These are phyloP conservation scores for Dittrichia graveolens DNA, from an alignment of 129 eudicot genomes.

Conservation along the genomic window DNA sequence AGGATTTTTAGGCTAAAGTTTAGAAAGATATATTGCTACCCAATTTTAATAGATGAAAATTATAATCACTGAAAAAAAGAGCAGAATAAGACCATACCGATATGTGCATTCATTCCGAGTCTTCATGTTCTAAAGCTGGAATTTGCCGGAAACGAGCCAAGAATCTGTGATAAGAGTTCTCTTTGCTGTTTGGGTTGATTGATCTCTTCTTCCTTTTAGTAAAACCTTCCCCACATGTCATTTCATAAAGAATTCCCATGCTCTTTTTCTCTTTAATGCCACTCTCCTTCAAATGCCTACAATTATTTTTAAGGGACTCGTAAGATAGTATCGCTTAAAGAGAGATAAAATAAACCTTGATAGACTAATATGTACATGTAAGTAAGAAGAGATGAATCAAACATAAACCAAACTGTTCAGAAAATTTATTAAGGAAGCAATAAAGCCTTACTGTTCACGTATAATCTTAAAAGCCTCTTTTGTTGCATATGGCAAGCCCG, in stretches of 20 bases:
- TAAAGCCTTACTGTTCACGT: constrained; percentile 61
- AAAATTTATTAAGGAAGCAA: neutral
- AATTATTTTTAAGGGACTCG: neutral
- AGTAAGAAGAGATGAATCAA: too few species aligned
- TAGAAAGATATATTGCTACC: neutral
- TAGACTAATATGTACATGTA: too few species aligned
- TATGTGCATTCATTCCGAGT: constrained; percentile 50
- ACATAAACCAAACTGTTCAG: neutral
- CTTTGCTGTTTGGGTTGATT: constrained; percentile 40
- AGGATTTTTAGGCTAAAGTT: neutral
- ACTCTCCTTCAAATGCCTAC: constrained; percentile 51
- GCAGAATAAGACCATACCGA: neutral
- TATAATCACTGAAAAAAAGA: neutral
- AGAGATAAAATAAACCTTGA: too few species aligned
- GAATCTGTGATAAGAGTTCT: constrained; percentile 40
- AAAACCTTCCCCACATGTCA: constrained; percentile 56
- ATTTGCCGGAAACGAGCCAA: constrained; percentile 56
- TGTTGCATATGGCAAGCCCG: constrained; percentile 91
- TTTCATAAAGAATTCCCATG: constrained; percentile 61
- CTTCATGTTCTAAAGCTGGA: constrained; percentile 49
- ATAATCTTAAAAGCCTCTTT: constrained; percentile 86
- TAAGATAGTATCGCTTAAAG: neutral
- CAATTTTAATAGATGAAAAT: neutral
- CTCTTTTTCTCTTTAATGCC: constrained; percentile 37
- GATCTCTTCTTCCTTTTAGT: constrained; percentile 61